Percentiles rank a stretch among this genome's conserved stretches.
These are phyloP conservation scores for Suillus luteus DNA, from an alignment of 768 basidiomycete genomes.

Conservation along the genomic window DNA sequence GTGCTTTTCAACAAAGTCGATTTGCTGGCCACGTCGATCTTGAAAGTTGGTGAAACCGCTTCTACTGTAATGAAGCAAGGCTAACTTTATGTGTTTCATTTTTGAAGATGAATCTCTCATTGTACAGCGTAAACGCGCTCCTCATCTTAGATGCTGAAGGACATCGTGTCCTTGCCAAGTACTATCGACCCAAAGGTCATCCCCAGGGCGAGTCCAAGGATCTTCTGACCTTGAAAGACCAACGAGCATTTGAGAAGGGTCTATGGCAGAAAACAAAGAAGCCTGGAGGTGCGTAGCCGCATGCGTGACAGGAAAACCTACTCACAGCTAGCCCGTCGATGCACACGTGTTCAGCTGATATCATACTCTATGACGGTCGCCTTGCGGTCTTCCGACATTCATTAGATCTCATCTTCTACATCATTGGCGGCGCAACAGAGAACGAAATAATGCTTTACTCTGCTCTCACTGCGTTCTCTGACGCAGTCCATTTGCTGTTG, in stretches of 20 bases:
- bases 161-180: constrained; percentile 93
- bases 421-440: constrained; percentile 83
- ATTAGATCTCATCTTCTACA: constrained; percentile 93
- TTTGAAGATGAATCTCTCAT: constrained; percentile 65
- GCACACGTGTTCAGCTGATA: constrained; percentile 66
- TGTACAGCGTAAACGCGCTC: constrained; percentile 87
- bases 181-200: constrained; percentile 78
- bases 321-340: not conserved
- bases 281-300: constrained; percentile 66
- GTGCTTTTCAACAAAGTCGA: not conserved
- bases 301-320: not conserved
- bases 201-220: constrained; percentile 63
- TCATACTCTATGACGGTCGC: constrained; percentile 87
- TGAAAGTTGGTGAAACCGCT: not conserved
- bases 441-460: constrained; percentile 95
- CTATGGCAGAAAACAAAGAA: constrained; percentile 96
- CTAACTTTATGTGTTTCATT: not conserved
- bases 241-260: constrained; percentile 93
- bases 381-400: constrained; percentile 94
- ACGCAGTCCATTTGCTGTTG: constrained; percentile 83
- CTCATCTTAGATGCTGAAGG: constrained; percentile 95
- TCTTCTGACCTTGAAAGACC: constrained; percentile 80
- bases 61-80: not conserved
- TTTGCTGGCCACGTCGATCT: not conserved
- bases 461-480: constrained; percentile 82